phyloP scores from a whole-genome alignment of 2,329 filamentous ascomycete genomes.

The Lasiodiplodia citricola region DNA sequence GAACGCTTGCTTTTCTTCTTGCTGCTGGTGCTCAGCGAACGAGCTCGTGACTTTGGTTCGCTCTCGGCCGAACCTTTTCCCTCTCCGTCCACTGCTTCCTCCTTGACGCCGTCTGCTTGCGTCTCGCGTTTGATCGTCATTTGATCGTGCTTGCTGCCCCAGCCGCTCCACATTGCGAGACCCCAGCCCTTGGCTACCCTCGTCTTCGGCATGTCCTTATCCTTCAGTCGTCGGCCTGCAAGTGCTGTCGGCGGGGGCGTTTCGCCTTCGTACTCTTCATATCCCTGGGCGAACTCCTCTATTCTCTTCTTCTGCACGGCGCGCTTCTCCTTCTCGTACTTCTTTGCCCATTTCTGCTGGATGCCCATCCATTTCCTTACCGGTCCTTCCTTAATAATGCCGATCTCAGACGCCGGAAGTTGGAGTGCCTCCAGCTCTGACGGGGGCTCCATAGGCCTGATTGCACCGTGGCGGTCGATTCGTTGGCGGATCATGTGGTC shows the following conservation, averaged over 20 bases:
- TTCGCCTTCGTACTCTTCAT: constrained; percentile 73
- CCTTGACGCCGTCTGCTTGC: constrained; percentile 27
- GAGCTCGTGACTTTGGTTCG: constrained; percentile 19
- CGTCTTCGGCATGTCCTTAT: constrained; percentile 55
- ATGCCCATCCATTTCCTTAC: constrained; percentile 82
- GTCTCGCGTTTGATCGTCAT: constrained; percentile 58
- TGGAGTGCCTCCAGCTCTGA: constrained; percentile 70
- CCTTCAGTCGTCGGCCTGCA: constrained; percentile 68
- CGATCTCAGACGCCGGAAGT: constrained; percentile 69
- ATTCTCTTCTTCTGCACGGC: constrained; percentile 75
- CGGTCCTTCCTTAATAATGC: constrained; percentile 78
- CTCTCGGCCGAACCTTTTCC: constrained; percentile 13
- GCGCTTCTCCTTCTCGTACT: constrained; percentile 71
- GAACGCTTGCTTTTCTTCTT: constrained; percentile 24
- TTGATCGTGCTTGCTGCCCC: constrained; percentile 90
- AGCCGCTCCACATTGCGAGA: constrained; percentile 81
- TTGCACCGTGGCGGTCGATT: constrained; percentile 77
- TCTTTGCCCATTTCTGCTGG: constrained; percentile 74
- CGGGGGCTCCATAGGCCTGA: constrained; percentile 69
- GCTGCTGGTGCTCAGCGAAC: constrained; percentile 24
- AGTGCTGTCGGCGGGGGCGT: constrained; percentile 82
- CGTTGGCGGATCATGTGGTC: constrained; percentile 92
- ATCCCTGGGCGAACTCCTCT: constrained; percentile 70
- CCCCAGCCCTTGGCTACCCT: constrained; percentile 71
- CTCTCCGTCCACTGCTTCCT: background rate